Conservation (phyloP, 2,329 filamentous ascomycete genomes). For the Taxawa tesnikishii region DNA sequence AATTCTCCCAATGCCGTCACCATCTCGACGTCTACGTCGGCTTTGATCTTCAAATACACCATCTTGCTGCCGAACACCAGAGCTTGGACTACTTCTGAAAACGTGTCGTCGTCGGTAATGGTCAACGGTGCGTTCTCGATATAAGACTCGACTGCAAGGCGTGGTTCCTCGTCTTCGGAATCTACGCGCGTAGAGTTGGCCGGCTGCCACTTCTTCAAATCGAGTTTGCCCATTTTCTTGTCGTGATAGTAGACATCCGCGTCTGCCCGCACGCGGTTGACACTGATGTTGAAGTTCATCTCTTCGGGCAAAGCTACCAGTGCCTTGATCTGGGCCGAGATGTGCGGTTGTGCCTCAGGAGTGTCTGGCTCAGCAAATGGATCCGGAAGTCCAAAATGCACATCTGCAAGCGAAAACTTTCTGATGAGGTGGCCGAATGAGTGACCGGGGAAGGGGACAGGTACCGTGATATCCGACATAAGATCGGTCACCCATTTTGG, state of each 20-base stretch:
- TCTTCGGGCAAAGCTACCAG: constrained; percentile 69
- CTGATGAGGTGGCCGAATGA: constrained; percentile 73
- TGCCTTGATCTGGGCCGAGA: constrained; percentile 75
- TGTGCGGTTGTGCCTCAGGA: constrained; percentile 60
- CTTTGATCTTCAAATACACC: constrained; percentile 62
- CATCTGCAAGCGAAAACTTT: constrained; percentile 76
- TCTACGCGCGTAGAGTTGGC: constrained; percentile 67
- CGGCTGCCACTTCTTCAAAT: constrained; percentile 69
- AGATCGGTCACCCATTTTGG: constrained; percentile 76
- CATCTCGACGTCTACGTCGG: constrained; percentile 71
- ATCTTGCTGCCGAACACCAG: constrained; percentile 62
- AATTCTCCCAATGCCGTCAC: constrained; percentile 72
- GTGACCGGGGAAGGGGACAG: constrained; percentile 71
- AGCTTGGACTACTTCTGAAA: constrained; percentile 68
- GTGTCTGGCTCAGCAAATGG: constrained; percentile 64
- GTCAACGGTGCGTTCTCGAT: constrained; percentile 71
- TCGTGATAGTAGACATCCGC: constrained; percentile 71
- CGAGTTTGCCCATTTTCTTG: constrained; percentile 67
- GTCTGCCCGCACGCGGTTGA: constrained; percentile 62
- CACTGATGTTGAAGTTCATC: constrained; percentile 74
- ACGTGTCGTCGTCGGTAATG: constrained; percentile 67
- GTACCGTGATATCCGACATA: constrained; percentile 68
- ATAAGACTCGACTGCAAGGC: constrained; percentile 61
- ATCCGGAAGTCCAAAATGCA: constrained; percentile 75
- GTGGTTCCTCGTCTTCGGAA: constrained; percentile 41